Base-by-base conservation (phyloP, 805 yeast genomes). In the Tetrapisispora pingtungensis region DNA sequence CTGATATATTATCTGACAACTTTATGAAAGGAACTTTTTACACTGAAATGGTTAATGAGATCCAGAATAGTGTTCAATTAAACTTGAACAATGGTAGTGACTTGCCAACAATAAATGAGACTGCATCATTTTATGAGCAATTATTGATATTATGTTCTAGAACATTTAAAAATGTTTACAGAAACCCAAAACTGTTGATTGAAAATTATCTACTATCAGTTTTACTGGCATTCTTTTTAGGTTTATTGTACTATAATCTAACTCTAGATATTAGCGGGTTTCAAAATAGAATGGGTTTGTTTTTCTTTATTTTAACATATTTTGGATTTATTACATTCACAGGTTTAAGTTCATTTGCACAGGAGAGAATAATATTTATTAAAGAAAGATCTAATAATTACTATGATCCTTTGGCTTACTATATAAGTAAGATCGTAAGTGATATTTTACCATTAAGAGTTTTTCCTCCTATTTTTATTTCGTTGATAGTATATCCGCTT, bases 271-370 rank as follows among this genome's bases (percentile, higher is more conserved):
- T 93, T 44, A 80, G 95, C 56, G 98, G 98, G 0, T 93, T 93
- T 70, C 98, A 93, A 63, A 93, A 93, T 64, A 74, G 98, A 54
- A 71, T 93, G 51, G 98, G 98, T 0, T 69, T 93, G 47, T 93
- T 93, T 65, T 90, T 93, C 70, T 93, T 93, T 63, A 66, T 89
- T 42, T 70, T 93, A 48, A 86, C 97, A 3, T 75, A 89, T 56
- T 89, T 93, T 69, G 98, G 98, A 0, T 93, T 93, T 62, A 82
- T 95, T 1, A 83, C 97, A 0, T 72, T 93, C 56, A 90, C 97
- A 0, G 94, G 97, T 0, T 69, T 93, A 43, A 90, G 88, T 52
- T 77, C 96, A 3, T 93, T 93, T 62, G 80, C 95, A 0, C 73
- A 78, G 43, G 98, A 93, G 61, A 73, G 97, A 54, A 77, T 88